phyloP scores from a whole-genome alignment of 2,329 filamentous ascomycete genomes.

The Trichoderma aggressivum region DNA sequence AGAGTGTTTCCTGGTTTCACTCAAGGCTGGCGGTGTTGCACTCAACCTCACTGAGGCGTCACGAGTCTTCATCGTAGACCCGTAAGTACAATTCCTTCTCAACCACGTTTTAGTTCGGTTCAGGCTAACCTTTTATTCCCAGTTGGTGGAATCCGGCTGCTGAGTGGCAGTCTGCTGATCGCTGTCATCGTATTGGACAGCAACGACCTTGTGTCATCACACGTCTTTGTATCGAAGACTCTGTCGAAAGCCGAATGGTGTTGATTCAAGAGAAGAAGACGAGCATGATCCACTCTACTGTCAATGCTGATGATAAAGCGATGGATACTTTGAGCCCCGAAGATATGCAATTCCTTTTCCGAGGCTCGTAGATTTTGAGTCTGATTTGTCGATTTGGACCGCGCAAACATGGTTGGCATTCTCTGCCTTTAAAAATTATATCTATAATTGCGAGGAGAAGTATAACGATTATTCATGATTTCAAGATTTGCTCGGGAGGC shows the following conservation, averaged over 20 bases:
- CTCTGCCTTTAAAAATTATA: not conserved
- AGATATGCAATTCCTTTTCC: constrained; percentile 96
- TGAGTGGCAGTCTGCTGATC: constrained; percentile 96
- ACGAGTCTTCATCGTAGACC: constrained; percentile 92
- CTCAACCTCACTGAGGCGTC: constrained; percentile 94
- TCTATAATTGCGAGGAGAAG: too few species aligned
- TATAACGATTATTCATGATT: not conserved
- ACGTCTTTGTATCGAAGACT: constrained; percentile 92
- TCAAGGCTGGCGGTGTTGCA: constrained; percentile 94
- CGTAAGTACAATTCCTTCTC: constrained; percentile 51
- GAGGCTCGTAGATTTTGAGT: constrained; percentile 50
- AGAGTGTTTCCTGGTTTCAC: constrained; percentile 91
- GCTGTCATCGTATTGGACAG: constrained; percentile 93
- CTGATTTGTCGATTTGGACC: not conserved
- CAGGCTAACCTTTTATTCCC: not conserved
- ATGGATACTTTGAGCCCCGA: constrained; percentile 88
- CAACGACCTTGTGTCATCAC: constrained; percentile 91
- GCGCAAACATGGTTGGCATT: not conserved
- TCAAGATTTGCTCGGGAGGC: not conserved
- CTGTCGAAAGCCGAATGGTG: constrained; percentile 93
- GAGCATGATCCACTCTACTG: constrained; percentile 94
- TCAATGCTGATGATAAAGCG: constrained; percentile 86
- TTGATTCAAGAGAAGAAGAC: constrained; percentile 98
- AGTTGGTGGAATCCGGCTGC: constrained; percentile 99
- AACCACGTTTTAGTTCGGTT: not conserved